phyloP scores from a whole-genome alignment of 768 basidiomycete genomes.

The Boletus edulis region DNA sequence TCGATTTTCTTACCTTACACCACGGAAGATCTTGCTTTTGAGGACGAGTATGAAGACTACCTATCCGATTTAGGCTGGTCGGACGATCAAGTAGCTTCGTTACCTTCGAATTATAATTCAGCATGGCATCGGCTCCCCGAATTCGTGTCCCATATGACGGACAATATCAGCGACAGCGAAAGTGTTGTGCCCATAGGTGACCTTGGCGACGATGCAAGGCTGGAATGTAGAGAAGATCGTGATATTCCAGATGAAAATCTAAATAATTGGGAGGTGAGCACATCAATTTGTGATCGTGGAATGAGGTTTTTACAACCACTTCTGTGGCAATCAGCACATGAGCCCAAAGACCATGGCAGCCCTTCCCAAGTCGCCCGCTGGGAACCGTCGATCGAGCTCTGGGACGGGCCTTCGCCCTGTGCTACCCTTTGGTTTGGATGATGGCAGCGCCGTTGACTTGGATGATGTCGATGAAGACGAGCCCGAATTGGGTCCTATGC shows the following conservation, averaged over 20 bases:
- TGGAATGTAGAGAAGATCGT: conserved; percentile 63
- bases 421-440: conserved; percentile 71
- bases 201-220: conserved; percentile 72
- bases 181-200: conserved; percentile 90
- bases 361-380: conserved; percentile 87
- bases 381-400: conserved; percentile 77
- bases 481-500: conserved; percentile 70
- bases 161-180: conserved; percentile 92
- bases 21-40: conserved; percentile 91
- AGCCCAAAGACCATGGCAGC: conserved; percentile 95
- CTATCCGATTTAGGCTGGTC: conserved; percentile 83
- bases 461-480: conserved; percentile 62
- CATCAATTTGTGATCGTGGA: neutral
- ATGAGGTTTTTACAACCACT: neutral
- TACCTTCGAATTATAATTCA: conserved; percentile 36
- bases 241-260: conserved; percentile 73
- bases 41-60: conserved; percentile 96
- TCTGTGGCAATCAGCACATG: conserved; percentile 65
- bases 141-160: conserved; percentile 76
- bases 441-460: conserved; percentile 66
- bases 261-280: conserved; percentile 93
- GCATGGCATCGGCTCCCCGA: conserved; percentile 86
- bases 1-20: conserved; percentile 88
- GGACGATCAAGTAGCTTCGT: conserved; percentile 48
- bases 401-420: conserved; percentile 85